Conservation (phyloP, 202 grass and related monocot species). For the Schoenoplectus triqueter region DNA sequence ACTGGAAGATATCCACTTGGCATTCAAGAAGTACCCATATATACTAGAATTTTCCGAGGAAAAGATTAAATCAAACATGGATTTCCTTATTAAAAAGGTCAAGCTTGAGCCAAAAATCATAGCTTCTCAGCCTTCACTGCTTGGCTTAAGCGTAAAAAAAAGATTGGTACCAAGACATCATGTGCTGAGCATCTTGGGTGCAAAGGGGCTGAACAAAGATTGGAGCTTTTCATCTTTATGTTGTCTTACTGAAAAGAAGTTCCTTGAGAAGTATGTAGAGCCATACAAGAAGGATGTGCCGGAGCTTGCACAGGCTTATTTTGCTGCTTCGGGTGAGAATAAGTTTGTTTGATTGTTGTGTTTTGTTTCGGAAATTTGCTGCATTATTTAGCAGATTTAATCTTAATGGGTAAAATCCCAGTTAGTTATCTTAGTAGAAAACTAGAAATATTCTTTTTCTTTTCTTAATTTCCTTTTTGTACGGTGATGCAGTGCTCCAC, state of each 20-base stretch:
- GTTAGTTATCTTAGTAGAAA: not conserved
- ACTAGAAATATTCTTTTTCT: no score
- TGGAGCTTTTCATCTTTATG: not conserved
- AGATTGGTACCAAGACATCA: slow-evolving; percentile 57
- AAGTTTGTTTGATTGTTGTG: no score
- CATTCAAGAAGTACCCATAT: slow-evolving; percentile 53
- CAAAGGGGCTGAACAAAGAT: slow-evolving; percentile 25
- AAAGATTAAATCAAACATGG: slow-evolving; percentile 49
- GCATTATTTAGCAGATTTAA: not conserved
- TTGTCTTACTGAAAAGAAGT: not conserved
- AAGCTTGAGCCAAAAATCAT: slow-evolving; percentile 45
- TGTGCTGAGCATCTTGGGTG: slow-evolving; percentile 58
- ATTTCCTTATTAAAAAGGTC: slow-evolving; percentile 56
- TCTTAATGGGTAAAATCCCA: not conserved
- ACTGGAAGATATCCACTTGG: slow-evolving; percentile 51
- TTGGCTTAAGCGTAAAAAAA: slow-evolving; percentile 57
- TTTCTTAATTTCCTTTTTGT: no score
- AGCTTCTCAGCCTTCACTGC: slow-evolving; percentile 40
- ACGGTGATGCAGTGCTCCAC: no score
- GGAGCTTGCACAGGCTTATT: not conserved
- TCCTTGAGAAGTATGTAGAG: slow-evolving; percentile 15
- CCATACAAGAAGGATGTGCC: slow-evolving; percentile 20
- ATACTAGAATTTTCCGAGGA: slow-evolving; percentile 52
- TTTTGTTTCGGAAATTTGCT: not conserved
- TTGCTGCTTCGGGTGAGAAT: not conserved